Evolutionary conservation across 176 grass and related monocot species (phyloP).

Genomic region (Musa troglodytarum): DNA sequence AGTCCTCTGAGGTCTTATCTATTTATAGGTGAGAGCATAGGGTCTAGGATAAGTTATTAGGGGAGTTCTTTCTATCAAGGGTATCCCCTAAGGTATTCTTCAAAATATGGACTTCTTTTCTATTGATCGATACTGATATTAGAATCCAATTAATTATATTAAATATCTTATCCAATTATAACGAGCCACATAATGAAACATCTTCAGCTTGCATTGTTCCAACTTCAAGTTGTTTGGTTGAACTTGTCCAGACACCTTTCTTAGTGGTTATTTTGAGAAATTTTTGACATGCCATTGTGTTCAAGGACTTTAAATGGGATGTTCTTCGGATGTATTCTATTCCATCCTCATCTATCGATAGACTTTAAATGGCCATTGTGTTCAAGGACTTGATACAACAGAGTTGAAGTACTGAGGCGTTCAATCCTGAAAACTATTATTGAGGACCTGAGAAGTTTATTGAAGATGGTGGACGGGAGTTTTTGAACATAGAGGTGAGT

Average conservation of each 20-base stretch:
- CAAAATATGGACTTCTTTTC: no score
- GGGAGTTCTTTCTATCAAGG: no score
- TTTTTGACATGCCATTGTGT: slow-evolving; percentile 93
- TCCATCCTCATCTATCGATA: slow-evolving; percentile 52
- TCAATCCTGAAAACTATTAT: slow-evolving; percentile 85
- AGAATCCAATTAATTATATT: no score
- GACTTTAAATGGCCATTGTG: slow-evolving; percentile 17
- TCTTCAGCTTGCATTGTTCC: slow-evolving; percentile 81
- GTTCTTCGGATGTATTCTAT: slow-evolving; percentile 85
- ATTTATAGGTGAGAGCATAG: no score
- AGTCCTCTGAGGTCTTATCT: no score
- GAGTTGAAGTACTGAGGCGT: slow-evolving; percentile 89
- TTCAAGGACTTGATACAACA: slow-evolving; percentile 80
- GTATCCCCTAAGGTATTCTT: no score
- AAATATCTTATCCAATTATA: no score
- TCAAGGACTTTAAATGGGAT: slow-evolving; percentile 89
- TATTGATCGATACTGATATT: no score
- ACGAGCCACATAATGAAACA: no score
- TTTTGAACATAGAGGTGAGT: slow-evolving; percentile 87
- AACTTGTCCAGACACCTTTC: slow-evolving; percentile 70
- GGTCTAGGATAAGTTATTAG: no score
- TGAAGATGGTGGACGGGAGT: slow-evolving; percentile 78
- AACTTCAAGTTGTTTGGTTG: slow-evolving; percentile 74
- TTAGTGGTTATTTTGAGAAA: slow-evolving; percentile 74
- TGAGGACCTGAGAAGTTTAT: slow-evolving; percentile 79